phyloP scores from a whole-genome alignment of 2,329 filamentous ascomycete genomes.

The Sporothrix mexicana region DNA sequence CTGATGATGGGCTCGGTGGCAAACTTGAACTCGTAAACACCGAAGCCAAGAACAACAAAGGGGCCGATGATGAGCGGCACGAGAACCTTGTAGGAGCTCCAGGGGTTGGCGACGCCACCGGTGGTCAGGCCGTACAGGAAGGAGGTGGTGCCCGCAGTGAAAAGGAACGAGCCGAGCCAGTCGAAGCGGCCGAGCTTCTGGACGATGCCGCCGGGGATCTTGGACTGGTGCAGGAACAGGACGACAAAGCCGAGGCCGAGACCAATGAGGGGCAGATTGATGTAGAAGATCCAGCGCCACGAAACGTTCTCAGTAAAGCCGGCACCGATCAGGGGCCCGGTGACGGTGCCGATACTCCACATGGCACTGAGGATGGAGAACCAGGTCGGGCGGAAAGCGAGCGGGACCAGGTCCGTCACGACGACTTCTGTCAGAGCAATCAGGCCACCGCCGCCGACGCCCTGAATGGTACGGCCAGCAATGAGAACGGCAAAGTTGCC shows the following conservation, averaged over 20 bases:
- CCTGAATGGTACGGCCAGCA: slow-evolving; percentile 47
- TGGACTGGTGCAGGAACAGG: slow-evolving; percentile 48
- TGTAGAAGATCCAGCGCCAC: slow-evolving; percentile 52
- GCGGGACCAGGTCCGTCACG: slow-evolving; percentile 44
- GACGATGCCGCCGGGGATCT: slow-evolving; percentile 42
- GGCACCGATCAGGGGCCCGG: slow-evolving; percentile 41
- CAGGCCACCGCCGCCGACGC: slow-evolving; percentile 47
- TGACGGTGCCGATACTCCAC: slow-evolving; percentile 38
- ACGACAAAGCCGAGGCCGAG: slow-evolving; percentile 33
- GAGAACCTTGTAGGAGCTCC: slow-evolving; percentile 50
- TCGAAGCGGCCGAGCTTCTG: slow-evolving; percentile 51
- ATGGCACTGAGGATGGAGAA: slow-evolving; percentile 38
- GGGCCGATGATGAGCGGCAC: slow-evolving; percentile 52
- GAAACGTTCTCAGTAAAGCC: slow-evolving; percentile 37
- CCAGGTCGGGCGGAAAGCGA: slow-evolving; percentile 40
- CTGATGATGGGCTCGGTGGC: slow-evolving; percentile 49
- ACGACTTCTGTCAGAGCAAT: slow-evolving; percentile 46
- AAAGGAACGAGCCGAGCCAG: slow-evolving; percentile 51
- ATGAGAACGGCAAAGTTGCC: slow-evolving; percentile 44
- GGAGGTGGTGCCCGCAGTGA: slow-evolving; percentile 49
- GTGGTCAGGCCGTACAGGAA: slow-evolving; percentile 53
- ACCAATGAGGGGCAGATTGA: slow-evolving; percentile 51
- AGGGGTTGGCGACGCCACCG: slow-evolving; percentile 51
- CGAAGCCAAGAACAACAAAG: slow-evolving; percentile 43
- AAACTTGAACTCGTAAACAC: slow-evolving; percentile 34